Base-by-base conservation (phyloP, 352 stramenopile genomes). In the Thraustochytrium striatum region DNA sequence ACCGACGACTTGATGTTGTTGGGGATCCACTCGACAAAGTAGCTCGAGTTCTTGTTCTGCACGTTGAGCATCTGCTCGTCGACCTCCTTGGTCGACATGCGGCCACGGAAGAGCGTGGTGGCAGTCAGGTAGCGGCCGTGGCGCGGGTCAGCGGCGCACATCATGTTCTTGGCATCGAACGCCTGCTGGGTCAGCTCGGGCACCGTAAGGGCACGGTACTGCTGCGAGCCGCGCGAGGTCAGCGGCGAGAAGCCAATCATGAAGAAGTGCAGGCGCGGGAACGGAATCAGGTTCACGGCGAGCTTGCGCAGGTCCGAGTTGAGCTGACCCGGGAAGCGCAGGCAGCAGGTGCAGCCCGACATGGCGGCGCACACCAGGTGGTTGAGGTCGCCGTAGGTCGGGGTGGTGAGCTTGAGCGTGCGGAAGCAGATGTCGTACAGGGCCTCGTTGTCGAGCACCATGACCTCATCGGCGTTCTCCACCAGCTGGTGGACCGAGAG, bases 111-210 rank as follows among this genome's bases (percentile, higher is more conserved):
- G 90, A 99, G 98, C 89, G 95, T 97, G n/a, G 94, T 93, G 75
- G 95, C 97, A 44, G 96, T 99, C 82, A 99, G 90, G 92, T 99
- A 99, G 80, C 95, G 93, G 86, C 96, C 96, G 85, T 99, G 96
- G 83, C 96, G 95, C 85, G 96, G 96, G 88, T 99, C 96, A 53
- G 93, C 92, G 52, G 95, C 95, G 82, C 95, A 99, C 96, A 99
- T 99, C 96, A 99, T 99, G 87, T 99, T 99, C 90, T 99, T 99
- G 38, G 96, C 94, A 85, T 99, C 96, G 83, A 99, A 99, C 82
- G 96, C 92, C 86, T 99, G 95, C 84, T 98, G 89, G 38, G 96
- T 99, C 50, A 99, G 87, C 88, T 99, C 96, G 8, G 96, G 94
- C 3, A 99, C 96, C 30, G 94, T 98, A 69, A 99, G 85, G 32